phyloP scores from a whole-genome alignment of 1,284 basidiomycete species.

The Ustilago shanxiensis region DNA sequence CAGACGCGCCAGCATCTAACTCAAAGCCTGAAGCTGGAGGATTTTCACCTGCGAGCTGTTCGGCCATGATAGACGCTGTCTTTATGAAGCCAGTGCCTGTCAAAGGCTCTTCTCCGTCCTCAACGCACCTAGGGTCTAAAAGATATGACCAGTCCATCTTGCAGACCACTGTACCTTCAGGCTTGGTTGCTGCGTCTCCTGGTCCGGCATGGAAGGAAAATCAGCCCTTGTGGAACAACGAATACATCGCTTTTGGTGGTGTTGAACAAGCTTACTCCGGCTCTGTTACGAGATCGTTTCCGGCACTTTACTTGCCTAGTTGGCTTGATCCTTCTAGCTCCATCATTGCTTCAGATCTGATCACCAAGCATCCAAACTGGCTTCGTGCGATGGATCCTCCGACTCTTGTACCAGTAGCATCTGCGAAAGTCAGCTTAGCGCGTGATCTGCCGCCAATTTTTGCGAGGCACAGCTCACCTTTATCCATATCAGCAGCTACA shows the following conservation, averaged over 20 bases:
- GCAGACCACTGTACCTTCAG: neutral
- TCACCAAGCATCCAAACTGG: constrained; percentile 36
- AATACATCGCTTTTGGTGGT: neutral
- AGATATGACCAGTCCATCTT: neutral
- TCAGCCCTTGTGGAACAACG: neutral
- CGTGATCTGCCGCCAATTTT: neutral
- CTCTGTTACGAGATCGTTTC: neutral
- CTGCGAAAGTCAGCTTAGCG: neutral
- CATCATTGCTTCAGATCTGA: neutral
- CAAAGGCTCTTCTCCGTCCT: neutral
- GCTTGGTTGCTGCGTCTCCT: neutral
- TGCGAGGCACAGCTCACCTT: neutral
- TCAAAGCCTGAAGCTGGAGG: neutral
- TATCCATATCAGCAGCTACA: neutral
- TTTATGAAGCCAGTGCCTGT: neutral
- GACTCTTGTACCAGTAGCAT: neutral
- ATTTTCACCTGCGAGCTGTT: neutral
- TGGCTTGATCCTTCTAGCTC: neutral
- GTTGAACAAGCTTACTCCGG: neutral
- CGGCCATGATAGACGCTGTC: neutral
- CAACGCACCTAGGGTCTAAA: neutral
- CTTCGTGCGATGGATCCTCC: constrained; percentile 5
- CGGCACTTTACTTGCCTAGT: neutral
- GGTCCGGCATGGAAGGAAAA: neutral
- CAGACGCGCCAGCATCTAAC: neutral